Conservation (phyloP, 305 asterid genomes). For the Fraxinus floribunda region DNA sequence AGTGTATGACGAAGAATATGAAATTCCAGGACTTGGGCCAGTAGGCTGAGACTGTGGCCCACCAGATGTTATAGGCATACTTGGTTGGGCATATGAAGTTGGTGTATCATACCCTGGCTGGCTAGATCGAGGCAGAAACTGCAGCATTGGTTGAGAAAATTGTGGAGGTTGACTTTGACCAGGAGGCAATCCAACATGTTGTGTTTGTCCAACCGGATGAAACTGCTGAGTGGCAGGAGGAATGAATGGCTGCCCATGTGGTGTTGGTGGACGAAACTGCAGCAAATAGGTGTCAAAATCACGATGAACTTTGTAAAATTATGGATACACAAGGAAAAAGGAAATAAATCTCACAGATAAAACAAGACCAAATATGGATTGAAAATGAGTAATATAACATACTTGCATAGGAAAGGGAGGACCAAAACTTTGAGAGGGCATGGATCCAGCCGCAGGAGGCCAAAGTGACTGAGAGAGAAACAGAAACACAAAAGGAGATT, state of each 20-base stretch:
- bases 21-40: constrained; percentile 51
- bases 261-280: constrained; percentile 69
- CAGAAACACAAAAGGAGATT: constrained; percentile 22
- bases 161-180: constrained; percentile 66
- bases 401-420: constrained; percentile 79
- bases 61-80: constrained; percentile 53
- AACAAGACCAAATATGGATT: background rate
- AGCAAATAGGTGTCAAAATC: constrained; percentile 26
- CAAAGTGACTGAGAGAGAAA: constrained; percentile 48
- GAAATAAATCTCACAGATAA: constrained; percentile 3
- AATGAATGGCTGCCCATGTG: constrained; percentile 60
- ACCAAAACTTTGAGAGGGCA: constrained; percentile 63
- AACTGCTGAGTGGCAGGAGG: constrained; percentile 65
- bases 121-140: constrained; percentile 54
- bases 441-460: constrained; percentile 69
- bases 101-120: constrained; percentile 59
- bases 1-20: constrained; percentile 63
- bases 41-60: constrained; percentile 53
- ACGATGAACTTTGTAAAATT: constrained; percentile 19
- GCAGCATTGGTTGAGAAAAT: constrained; percentile 75
- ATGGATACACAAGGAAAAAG: background rate
- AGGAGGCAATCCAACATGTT: constrained; percentile 56
- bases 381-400: constrained; percentile 28
- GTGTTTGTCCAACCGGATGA: constrained; percentile 61
- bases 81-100: constrained; percentile 56